Base-by-base conservation (phyloP, 2,329 filamentous ascomycete species). In the Fusarium robinianum region DNA sequence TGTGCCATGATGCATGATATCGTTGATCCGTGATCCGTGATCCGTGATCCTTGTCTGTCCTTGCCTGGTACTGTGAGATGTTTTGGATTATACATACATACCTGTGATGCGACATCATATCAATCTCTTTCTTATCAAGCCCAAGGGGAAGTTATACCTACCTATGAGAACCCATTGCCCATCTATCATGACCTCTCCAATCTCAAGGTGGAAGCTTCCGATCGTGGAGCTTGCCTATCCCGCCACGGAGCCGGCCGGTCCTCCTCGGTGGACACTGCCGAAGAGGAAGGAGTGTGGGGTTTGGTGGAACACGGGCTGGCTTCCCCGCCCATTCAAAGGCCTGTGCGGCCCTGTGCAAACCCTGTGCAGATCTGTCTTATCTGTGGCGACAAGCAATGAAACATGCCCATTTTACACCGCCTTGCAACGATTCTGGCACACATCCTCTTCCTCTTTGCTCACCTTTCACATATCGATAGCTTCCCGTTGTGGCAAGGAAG, bases 241-340 rank as follows among this genome's bases (percentile, higher is more conserved):
- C 46, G 40, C 21, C 27, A 43, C 64, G 64, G 64, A 67, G 64
- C 64, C 63, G 64, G 64, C 64, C 64, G 63, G 38, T 9, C 12
- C 3, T 27, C n/a, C 16, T 27, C 16, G 8, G 25, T 27, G 8
- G 25, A 29, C n/a, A n/a, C n/a, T n/a, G n/a, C n/a, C n/a, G n/a
- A n/a, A n/a, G n/a, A n/a, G n/a, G n/a, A n/a, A n/a, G n/a, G n/a
- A n/a, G n/a, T n/a, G 18, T 15, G 19, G 10, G 11, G 18, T 31
- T 8, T 14, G 30, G 40, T 42, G 43, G 42, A 41, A 16, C 25
- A 29, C 19, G 19, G 26, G 33, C 32, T 16, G 16, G 8, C 40
- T 53, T 41, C 41, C 41, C 43, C 51, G 59, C 58, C 58, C 40
- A 44, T 48, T 43, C 52, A 48, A 53, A 55, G 43, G 53, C 42